phyloP scores from a whole-genome alignment of 2,329 filamentous ascomycete species.

The Emergomyces africanus region DNA sequence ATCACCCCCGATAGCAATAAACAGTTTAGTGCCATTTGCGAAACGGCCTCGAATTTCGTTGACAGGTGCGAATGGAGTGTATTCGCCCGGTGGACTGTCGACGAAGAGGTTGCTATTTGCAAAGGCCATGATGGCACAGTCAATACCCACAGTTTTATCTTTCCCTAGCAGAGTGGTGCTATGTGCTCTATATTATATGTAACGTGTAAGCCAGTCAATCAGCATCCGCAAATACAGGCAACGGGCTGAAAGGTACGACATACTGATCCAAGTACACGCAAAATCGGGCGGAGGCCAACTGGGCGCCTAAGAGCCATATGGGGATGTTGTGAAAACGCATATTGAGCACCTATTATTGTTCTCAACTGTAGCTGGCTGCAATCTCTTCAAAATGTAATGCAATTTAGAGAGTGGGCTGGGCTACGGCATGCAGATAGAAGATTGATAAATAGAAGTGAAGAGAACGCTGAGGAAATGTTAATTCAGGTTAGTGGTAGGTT shows the following conservation, averaged over 20 bases:
- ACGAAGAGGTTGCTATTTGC: slow-evolving; percentile 41
- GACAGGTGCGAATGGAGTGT: slow-evolving; percentile 43
- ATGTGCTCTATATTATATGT: slow-evolving; percentile 32
- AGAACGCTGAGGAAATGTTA: too few relatives aligned
- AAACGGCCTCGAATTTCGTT: slow-evolving; percentile 41
- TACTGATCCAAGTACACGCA: slow-evolving; percentile 39
- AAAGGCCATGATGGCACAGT: slow-evolving; percentile 44
- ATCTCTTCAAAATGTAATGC: neutral
- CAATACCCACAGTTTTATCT: slow-evolving; percentile 33
- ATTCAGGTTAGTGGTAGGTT: too few relatives aligned
- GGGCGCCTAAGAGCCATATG: slow-evolving; percentile 20
- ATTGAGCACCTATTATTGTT: neutral
- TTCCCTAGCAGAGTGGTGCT: slow-evolving; percentile 21
- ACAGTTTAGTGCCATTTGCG: slow-evolving; percentile 44
- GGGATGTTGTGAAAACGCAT: neutral
- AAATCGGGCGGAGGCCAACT: slow-evolving; percentile 21
- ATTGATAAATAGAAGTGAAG: too few relatives aligned
- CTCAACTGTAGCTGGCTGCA: neutral
- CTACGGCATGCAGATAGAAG: too few relatives aligned
- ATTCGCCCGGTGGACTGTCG: slow-evolving; percentile 30
- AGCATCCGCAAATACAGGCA: neutral
- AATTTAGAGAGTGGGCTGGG: too few relatives aligned
- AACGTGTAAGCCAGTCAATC: neutral
- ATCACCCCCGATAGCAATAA: slow-evolving; percentile 57
- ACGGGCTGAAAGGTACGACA: slow-evolving; percentile 8